Percentiles rank a stretch among this genome's conserved stretches.
These are phyloP conservation scores for Solidago caesia DNA, from an alignment of 129 eudicot genomes.

Conservation along the genomic window DNA sequence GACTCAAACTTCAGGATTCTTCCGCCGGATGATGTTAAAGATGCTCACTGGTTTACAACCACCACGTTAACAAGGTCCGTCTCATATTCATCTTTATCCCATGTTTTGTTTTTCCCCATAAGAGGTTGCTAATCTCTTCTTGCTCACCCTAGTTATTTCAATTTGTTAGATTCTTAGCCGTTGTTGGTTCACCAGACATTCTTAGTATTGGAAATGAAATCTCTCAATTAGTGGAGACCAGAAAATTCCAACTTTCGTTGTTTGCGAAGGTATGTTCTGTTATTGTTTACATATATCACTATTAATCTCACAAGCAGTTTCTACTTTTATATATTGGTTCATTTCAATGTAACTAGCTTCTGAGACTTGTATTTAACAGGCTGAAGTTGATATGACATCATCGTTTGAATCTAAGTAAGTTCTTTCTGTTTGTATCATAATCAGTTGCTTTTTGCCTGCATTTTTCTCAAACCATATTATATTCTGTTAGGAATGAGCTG, in stretches of 20 bases:
- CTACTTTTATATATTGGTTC: constrained; percentile 15
- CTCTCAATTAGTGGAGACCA: constrained; percentile 81
- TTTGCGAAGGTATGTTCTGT: constrained; percentile 36
- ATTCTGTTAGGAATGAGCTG: constrained; percentile 71
- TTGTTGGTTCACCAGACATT: constrained; percentile 54
- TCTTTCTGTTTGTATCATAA: constrained; percentile 16
- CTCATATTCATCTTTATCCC: constrained; percentile 21
- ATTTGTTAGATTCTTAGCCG: constrained; percentile 55
- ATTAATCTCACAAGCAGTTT: constrained; percentile 1
- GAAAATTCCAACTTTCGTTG: constrained; percentile 74
- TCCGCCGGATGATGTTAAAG: constrained; percentile 37
- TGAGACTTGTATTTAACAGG: constrained; percentile 47
- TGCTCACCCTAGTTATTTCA: constrained; percentile 16
- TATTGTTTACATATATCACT: constrained; percentile 7
- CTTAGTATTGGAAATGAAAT: constrained; percentile 61
- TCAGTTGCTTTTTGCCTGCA: constrained; percentile 1
- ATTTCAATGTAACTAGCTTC: not conserved
- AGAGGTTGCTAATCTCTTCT: constrained; percentile 3
- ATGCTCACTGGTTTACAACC: constrained; percentile 65
- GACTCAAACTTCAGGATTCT: constrained; percentile 59
- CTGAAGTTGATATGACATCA: constrained; percentile 47
- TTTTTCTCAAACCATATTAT: constrained; percentile 27
- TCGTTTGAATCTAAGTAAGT: constrained; percentile 89
- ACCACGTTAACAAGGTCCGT: constrained; percentile 70
- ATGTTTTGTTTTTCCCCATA: constrained; percentile 16